Conservation (phyloP, 164 flowering plant species). For the Chimonanthus salicifolius region DNA sequence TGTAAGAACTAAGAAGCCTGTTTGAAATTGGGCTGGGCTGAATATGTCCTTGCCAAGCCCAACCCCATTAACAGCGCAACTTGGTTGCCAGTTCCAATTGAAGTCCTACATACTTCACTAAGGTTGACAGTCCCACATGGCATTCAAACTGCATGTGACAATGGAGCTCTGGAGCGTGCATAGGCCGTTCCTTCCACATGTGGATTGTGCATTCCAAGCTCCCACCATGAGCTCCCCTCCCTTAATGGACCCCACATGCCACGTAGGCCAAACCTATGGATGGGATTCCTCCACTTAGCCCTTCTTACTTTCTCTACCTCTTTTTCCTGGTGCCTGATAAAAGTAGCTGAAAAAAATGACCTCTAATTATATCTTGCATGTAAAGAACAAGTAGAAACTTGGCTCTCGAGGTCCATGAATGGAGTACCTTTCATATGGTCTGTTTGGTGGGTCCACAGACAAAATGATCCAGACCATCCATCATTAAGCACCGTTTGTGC, state of each 20-base stretch:
- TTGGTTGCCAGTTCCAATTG: no score
- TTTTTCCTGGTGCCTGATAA: background rate
- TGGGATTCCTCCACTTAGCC: background rate
- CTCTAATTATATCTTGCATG: background rate
- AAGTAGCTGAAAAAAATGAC: background rate
- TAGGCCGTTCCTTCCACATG: constrained; percentile 19
- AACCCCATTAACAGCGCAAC: no score
- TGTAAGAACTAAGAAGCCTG: no score
- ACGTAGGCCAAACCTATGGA: constrained; percentile 18
- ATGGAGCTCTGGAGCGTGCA: constrained; percentile 20
- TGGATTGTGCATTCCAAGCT: constrained; percentile 21
- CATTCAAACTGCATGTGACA: constrained; percentile 12
- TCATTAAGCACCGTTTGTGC: background rate
- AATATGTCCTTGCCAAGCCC: no score
- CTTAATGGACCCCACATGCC: constrained; percentile 5
- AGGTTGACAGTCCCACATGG: constrained; percentile 7
- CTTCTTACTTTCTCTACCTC: background rate
- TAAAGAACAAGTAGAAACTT: background rate
- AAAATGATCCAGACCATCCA: background rate
- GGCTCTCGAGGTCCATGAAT: background rate
- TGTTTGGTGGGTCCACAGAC: background rate
- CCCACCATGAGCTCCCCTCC: constrained; percentile 23
- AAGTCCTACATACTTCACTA: background rate
- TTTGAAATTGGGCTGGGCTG: no score
- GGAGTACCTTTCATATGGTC: background rate